phyloP scores from a whole-genome alignment of 352 stramenopile genomes.

The Pythium chondricola region DNA sequence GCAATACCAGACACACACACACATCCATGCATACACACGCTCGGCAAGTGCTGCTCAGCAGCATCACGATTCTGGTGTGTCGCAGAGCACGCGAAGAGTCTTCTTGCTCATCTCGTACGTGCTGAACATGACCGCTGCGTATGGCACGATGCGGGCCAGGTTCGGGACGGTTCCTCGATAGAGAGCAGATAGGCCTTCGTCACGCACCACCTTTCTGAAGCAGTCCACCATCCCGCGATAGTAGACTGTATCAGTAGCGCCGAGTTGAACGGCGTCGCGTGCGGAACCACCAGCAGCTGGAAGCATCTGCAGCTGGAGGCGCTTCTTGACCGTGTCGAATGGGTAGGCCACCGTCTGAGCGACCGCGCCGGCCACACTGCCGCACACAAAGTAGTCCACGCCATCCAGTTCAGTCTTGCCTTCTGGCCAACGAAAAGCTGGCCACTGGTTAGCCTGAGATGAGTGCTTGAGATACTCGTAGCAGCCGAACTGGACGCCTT shows the following conservation, averaged over 20 bases:
- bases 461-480: constrained; percentile 76
- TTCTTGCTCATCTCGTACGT: constrained; percentile 80
- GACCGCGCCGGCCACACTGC: constrained; percentile 59
- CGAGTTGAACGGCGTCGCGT: background rate
- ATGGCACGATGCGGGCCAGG: constrained; percentile 70
- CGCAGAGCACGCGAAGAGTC: constrained; percentile 35
- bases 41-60: too few relatives aligned
- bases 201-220: constrained; percentile 59
- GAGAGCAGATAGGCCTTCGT: constrained; percentile 60
- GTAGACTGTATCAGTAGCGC: constrained; percentile 15
- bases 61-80: background rate
- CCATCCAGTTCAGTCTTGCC: constrained; percentile 63
- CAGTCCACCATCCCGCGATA: constrained; percentile 75
- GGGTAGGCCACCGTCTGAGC: constrained; percentile 82
- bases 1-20: background rate
- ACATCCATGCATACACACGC: too few relatives aligned
- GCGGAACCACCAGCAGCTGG: background rate
- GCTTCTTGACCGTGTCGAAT: constrained; percentile 83
- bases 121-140: constrained; percentile 80
- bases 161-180: constrained; percentile 79
- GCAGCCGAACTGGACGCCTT: constrained; percentile 79
- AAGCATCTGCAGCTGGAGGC: constrained; percentile 54
- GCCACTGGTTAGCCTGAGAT: constrained; percentile 40
- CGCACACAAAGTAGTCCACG: constrained; percentile 74
- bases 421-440: constrained; percentile 52